phyloP scores from a whole-genome alignment of 164 flowering plant species.

The Tinospora cordifolia region DNA sequence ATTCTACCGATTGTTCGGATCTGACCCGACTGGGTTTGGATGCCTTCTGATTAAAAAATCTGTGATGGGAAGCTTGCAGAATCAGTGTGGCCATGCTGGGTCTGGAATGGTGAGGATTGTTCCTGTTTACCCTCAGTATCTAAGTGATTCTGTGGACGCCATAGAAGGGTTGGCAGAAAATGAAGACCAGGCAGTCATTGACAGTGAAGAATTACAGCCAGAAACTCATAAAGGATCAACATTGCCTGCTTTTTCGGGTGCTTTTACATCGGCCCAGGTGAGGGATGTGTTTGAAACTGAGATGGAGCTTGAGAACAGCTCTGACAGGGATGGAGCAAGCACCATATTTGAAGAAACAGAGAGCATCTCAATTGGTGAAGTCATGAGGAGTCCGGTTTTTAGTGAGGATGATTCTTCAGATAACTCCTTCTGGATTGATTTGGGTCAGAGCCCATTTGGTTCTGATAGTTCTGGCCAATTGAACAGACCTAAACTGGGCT shows the following conservation, averaged over 20 bases:
- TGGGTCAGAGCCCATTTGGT: constrained; percentile 78
- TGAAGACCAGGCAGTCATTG: constrained; percentile 30
- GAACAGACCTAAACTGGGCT: constrained; percentile 35
- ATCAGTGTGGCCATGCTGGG: constrained; percentile 44
- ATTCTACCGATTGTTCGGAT: constrained; percentile 75
- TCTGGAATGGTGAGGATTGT: constrained; percentile 66
- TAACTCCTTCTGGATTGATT: constrained; percentile 78
- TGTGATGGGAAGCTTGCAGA: constrained; percentile 51
- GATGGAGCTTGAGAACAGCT: constrained; percentile 64
- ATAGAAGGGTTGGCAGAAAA: constrained; percentile 36
- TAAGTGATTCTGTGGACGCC: constrained; percentile 57
- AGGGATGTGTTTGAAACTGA: constrained; percentile 84
- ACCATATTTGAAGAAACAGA: constrained; percentile 83
- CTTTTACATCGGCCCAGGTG: constrained; percentile 70
- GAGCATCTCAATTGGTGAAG: constrained; percentile 71
- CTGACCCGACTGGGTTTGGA: constrained; percentile 83
- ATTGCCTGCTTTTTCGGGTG: constrained; percentile 90
- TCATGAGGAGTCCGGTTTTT: constrained; percentile 85
- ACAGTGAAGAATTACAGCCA: constrained; percentile 32
- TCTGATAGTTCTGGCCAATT: constrained; percentile 44
- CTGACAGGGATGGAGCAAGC: constrained; percentile 80
- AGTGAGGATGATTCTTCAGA: constrained; percentile 89
- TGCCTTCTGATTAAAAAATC: constrained; percentile 85
- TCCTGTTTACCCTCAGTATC: constrained; percentile 53
- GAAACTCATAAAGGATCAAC: constrained; percentile 42